These are phyloP conservation scores for Verticillium zaregamsianum DNA, from an alignment of 2,329 filamentous ascomycete genomes.

Conservation along the genomic window DNA sequence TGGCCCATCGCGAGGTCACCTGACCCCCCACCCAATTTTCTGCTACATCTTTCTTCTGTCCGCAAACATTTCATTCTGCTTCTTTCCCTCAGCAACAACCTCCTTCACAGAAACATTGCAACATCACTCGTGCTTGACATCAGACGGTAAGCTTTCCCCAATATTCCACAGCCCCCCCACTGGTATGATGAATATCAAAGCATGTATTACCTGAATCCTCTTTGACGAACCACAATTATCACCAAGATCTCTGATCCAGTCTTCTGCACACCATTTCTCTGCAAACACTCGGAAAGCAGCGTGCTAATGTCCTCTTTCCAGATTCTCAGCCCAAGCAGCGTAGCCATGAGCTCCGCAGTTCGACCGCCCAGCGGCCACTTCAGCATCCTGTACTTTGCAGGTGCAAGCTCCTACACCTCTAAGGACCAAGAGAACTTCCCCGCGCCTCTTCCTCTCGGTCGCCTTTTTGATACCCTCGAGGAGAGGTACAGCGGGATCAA, in stretches of 20 bases:
- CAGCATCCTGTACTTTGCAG: constrained; percentile 78
- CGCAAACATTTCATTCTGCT: not conserved
- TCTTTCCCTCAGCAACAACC: not conserved
- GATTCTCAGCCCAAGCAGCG: not conserved
- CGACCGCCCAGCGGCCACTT: constrained; percentile 63
- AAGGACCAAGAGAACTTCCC: constrained; percentile 61
- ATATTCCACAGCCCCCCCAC: constrained; percentile 9
- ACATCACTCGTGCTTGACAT: not conserved
- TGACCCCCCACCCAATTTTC: not conserved
- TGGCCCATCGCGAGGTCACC: not conserved
- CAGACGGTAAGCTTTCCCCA: constrained; percentile 25
- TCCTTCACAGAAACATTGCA: not conserved
- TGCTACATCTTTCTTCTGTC: not conserved
- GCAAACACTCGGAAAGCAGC: not conserved
- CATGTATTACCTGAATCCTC: constrained; percentile 55
- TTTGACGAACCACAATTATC: constrained; percentile 57
- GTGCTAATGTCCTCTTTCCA: constrained; percentile 16
- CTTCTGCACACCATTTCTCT: constrained; percentile 8
- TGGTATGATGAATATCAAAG: constrained; percentile 50
- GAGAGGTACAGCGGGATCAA: constrained; percentile 65
- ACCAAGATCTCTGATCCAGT: constrained; percentile 68
- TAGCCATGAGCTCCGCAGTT: constrained; percentile 29
- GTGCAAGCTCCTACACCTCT: constrained; percentile 66
- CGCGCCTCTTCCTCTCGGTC: constrained; percentile 59
- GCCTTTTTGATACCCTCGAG: constrained; percentile 67